Conservation (phyloP, 2,329 filamentous ascomycete genomes). For the Stemphylium beticola region DNA sequence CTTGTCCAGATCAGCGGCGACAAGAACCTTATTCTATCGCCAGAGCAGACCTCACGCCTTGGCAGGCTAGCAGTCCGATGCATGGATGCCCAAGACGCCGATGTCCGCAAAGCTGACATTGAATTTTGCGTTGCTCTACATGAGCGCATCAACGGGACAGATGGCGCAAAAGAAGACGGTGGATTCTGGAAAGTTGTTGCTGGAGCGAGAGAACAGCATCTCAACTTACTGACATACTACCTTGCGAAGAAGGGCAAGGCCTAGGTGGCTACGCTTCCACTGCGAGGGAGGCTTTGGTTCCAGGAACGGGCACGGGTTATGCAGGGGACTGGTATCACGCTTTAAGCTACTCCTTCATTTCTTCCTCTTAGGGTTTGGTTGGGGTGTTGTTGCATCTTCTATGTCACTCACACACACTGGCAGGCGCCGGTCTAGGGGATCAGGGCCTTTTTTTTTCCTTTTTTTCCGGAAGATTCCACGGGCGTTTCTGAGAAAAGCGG, state of each 20-base stretch:
- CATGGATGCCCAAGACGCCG: constrained; percentile 48
- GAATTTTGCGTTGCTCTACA: constrained; percentile 78
- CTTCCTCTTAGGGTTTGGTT: too few relatives aligned
- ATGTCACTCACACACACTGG: neutral
- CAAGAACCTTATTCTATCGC: constrained; percentile 38
- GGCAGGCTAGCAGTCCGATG: constrained; percentile 48
- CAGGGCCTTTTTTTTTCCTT: neutral
- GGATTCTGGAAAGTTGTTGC: constrained; percentile 72
- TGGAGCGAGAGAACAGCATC: constrained; percentile 70
- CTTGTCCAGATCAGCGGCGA: constrained; percentile 44
- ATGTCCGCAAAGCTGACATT: constrained; percentile 71
- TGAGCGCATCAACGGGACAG: constrained; percentile 45
- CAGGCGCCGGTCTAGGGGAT: neutral
- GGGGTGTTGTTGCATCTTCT: neutral
- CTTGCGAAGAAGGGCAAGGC: constrained; percentile 60
- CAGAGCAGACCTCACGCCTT: constrained; percentile 46
- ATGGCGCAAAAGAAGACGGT: constrained; percentile 46
- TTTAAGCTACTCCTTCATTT: neutral
- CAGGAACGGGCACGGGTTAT: neutral
- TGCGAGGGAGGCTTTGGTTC: constrained; percentile 4
- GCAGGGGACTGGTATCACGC: neutral
- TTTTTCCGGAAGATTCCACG: neutral
- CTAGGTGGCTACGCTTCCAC: constrained; percentile 22
- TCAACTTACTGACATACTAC: constrained; percentile 81
- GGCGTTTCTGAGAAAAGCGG: constrained; percentile 11